A percentile compares a stretch with the other conserved stretches of the same genome.
Conservation (phyloP, 2,329 filamentous ascomycete genomes). For the Sordariomycetes sp. region DNA sequence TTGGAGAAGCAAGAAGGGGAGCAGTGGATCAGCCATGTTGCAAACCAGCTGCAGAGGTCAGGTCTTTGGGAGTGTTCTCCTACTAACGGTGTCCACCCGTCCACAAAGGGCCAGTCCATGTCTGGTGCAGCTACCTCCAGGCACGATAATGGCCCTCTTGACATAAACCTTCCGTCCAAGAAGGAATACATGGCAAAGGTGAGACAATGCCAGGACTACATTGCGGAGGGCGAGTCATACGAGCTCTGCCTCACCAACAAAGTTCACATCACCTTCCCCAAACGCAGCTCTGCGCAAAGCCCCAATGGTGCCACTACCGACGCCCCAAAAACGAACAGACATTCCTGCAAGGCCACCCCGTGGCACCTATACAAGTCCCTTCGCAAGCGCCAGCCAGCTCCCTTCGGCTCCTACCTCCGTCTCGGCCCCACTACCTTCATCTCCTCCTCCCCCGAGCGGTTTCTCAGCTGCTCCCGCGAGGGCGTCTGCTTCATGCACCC, state of each 20-base stretch:
- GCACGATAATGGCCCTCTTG: neutral
- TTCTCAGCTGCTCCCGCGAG: constrained; percentile 47
- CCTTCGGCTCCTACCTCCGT: constrained; percentile 74
- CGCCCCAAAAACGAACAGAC: neutral
- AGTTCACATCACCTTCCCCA: constrained; percentile 46
- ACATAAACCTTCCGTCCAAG: constrained; percentile 28
- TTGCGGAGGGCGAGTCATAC: constrained; percentile 72
- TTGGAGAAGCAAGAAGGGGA: constrained; percentile 9
- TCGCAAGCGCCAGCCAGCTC: constrained; percentile 63
- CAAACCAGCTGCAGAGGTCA: constrained; percentile 18
- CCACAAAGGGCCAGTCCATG: neutral
- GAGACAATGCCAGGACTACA: constrained; percentile 56
- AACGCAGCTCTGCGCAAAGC: constrained; percentile 15
- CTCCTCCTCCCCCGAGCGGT: constrained; percentile 81
- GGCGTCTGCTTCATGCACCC: constrained; percentile 71
- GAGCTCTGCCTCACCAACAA: constrained; percentile 76
- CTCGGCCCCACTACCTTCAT: constrained; percentile 62
- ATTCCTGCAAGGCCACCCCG: constrained; percentile 19
- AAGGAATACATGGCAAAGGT: constrained; percentile 56
- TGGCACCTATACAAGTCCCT: constrained; percentile 68
- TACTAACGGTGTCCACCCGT: neutral
- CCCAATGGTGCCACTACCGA: constrained; percentile 7
- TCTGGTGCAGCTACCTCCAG: neutral
- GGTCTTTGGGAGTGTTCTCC: neutral
- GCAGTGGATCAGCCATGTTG: constrained; percentile 19